Evolutionary conservation across 441 rosid species (phyloP).

Genomic region (Eutrema salsugineum): DNA sequence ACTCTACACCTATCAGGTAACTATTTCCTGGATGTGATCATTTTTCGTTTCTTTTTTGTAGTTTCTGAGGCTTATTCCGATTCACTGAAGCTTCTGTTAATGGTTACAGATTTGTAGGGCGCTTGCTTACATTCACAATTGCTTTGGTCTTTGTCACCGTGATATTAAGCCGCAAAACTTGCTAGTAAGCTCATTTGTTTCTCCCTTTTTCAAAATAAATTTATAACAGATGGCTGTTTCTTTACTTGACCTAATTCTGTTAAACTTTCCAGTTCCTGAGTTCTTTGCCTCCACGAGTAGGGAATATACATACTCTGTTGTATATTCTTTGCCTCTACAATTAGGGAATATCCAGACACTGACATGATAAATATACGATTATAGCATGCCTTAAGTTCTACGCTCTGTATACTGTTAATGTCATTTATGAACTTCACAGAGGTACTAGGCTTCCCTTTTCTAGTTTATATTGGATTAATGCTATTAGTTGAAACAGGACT

Average conservation of each 20-base stretch:
- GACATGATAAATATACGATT: background rate
- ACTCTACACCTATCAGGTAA: conserved; percentile 93
- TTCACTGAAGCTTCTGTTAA: conserved; percentile 15
- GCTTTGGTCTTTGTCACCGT: conserved; percentile 94
- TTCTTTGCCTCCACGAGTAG: background rate
- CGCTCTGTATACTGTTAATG: background rate
- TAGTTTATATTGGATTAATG: background rate
- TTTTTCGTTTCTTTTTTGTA: background rate
- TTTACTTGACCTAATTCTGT: background rate
- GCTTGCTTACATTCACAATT: conserved; percentile 84
- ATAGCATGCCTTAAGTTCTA: background rate
- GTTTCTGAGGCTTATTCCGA: background rate
- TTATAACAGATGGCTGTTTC: conserved; percentile 9
- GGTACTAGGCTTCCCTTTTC: background rate
- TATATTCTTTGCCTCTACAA: background rate
- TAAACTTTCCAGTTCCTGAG: background rate
- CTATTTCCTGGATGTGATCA: background rate
- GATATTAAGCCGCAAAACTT: conserved; percentile 98
- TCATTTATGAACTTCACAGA: background rate
- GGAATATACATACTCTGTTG: background rate
- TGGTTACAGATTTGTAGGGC: conserved; percentile 91
- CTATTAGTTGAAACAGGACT: background rate
- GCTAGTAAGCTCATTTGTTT: conserved; percentile 52
- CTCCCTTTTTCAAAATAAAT: background rate
- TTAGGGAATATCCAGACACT: background rate